Conservation (phyloP, 2,329 filamentous ascomycete genomes). For the Phyllosticta citriasiana region DNA sequence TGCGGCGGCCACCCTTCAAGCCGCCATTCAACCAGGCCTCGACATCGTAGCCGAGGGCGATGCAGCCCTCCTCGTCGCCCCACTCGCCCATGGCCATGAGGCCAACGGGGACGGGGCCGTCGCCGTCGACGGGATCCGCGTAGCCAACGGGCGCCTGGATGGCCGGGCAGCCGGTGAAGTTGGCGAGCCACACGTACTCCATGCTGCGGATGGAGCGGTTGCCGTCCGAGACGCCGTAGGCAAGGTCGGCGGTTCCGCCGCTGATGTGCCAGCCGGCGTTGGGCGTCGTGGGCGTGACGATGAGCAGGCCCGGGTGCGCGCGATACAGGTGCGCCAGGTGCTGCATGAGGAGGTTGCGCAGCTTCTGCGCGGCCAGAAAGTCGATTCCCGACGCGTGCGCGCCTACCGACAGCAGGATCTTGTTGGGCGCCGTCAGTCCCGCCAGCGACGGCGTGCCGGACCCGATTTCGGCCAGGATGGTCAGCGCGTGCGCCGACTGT, state of each 20-base stretch:
- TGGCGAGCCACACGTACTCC: conserved; percentile 79
- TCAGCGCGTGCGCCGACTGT: conserved; percentile 66
- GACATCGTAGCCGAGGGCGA: conserved; percentile 44
- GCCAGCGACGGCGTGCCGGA: conserved; percentile 40
- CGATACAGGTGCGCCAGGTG: conserved; percentile 65
- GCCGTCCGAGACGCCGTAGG: conserved; percentile 58
- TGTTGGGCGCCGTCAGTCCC: conserved; percentile 56
- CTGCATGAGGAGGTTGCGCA: conserved; percentile 68
- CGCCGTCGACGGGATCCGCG: conserved; percentile 44
- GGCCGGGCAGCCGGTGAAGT: conserved; percentile 69
- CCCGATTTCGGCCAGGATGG: conserved; percentile 64
- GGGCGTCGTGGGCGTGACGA: conserved; percentile 70
- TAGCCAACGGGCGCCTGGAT: conserved; percentile 70
- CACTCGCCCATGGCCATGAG: conserved; percentile 47
- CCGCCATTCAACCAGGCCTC: conserved; percentile 37
- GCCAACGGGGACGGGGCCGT: conserved; percentile 47
- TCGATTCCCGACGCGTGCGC: conserved; percentile 57
- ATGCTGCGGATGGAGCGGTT: conserved; percentile 67
- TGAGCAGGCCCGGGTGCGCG: conserved; percentile 61
- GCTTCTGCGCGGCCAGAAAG: conserved; percentile 59
- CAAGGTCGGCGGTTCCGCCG: conserved; percentile 50
- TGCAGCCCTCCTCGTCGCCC: conserved; percentile 43
- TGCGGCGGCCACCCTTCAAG: conserved; percentile 24
- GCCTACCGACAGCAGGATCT: conserved; percentile 57
- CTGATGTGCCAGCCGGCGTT: conserved; percentile 63